A percentile compares a stretch with the other conserved stretches of the same genome.
Conservation (phyloP, 352 stramenopile species). For the Phytophthora pluvialis region DNA sequence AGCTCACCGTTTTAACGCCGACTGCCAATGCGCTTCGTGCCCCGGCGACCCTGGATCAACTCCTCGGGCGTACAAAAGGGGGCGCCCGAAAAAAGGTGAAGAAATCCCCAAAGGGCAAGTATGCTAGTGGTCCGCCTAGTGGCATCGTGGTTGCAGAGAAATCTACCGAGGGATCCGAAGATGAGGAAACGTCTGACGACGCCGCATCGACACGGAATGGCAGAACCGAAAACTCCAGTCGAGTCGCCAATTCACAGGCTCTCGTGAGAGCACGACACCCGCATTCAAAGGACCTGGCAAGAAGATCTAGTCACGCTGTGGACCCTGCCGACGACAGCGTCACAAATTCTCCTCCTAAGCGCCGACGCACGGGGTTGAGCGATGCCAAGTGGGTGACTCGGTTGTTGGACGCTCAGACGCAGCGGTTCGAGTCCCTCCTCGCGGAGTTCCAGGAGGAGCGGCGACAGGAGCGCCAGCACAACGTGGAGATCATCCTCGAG, state of each 20-base stretch:
- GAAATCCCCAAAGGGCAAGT: constrained; percentile 20
- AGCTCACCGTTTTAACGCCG: constrained; percentile 28
- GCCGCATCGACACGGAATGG: constrained; percentile 14
- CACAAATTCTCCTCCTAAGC: constrained; percentile 16
- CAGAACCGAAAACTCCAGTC: constrained; percentile 24
- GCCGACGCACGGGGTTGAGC: constrained; percentile 29
- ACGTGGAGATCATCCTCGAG: constrained; percentile 48
- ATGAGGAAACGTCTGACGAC: constrained; percentile 12
- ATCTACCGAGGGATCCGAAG: constrained; percentile 23
- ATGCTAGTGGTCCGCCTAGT: constrained; percentile 15
- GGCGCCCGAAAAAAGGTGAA: constrained; percentile 25
- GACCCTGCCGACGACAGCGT: constrained; percentile 3
- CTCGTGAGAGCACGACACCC: constrained; percentile 3
- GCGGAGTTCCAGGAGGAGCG: constrained; percentile 51
- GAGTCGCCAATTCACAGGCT: constrained; percentile 12
- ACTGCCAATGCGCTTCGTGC: constrained; percentile 21
- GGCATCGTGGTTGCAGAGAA: constrained; percentile 26
- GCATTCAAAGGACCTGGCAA: constrained; percentile 6
- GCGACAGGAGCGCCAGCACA: constrained; percentile 46
- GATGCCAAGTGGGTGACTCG: constrained; percentile 44
- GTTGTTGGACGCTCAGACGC: constrained; percentile 43
- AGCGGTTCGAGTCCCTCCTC: constrained; percentile 43
- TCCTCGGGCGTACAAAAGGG: constrained; percentile 26
- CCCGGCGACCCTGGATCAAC: constrained; percentile 24
- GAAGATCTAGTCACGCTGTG: constrained; percentile 22